Conservation (phyloP, 108 stramenopile genomes). For the Fragilaria radians region DNA sequence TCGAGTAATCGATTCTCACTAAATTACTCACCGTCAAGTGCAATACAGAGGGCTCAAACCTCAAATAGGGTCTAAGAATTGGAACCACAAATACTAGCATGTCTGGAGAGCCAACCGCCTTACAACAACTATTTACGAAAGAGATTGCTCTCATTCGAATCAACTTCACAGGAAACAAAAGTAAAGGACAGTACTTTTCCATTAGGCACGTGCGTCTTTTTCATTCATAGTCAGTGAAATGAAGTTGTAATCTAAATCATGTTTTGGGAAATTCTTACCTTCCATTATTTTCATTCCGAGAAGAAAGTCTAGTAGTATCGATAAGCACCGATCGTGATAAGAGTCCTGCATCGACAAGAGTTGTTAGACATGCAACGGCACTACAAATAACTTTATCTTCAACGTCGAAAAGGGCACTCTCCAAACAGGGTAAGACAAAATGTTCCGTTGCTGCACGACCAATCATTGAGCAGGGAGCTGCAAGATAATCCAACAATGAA, state of each 20-base stretch:
- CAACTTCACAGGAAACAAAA: slow-evolving; percentile 59
- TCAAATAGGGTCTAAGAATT: slow-evolving; percentile 58
- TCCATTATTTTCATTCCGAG: background rate
- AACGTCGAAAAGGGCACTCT: slow-evolving; percentile 86
- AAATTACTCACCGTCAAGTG: slow-evolving; percentile 15
- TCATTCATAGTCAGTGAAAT: too few relatives aligned
- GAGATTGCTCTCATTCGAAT: slow-evolving; percentile 39
- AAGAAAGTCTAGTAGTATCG: slow-evolving; percentile 23
- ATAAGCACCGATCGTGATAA: slow-evolving; percentile 50
- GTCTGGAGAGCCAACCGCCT: slow-evolving; percentile 58
- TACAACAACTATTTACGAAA: slow-evolving; percentile 39
- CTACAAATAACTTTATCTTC: slow-evolving; percentile 77
- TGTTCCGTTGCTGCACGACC: slow-evolving; percentile 88
- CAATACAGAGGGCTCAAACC: slow-evolving; percentile 30
- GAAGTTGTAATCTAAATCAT: too few relatives aligned
- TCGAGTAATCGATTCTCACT: background rate
- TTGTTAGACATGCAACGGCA: slow-evolving; percentile 59
- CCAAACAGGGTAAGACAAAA: slow-evolving; percentile 92
- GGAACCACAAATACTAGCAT: slow-evolving; percentile 54
- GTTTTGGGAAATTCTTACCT: background rate
- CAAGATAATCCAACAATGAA: slow-evolving; percentile 83
- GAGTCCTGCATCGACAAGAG: slow-evolving; percentile 55
- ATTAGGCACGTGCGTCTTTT: slow-evolving; percentile 40
- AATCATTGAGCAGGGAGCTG: slow-evolving; percentile 83
- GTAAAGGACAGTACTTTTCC: slow-evolving; percentile 56